These are phyloP conservation scores for Oryza punctata DNA, from an alignment of 176 grass and related monocot species.

Conservation along the genomic window DNA sequence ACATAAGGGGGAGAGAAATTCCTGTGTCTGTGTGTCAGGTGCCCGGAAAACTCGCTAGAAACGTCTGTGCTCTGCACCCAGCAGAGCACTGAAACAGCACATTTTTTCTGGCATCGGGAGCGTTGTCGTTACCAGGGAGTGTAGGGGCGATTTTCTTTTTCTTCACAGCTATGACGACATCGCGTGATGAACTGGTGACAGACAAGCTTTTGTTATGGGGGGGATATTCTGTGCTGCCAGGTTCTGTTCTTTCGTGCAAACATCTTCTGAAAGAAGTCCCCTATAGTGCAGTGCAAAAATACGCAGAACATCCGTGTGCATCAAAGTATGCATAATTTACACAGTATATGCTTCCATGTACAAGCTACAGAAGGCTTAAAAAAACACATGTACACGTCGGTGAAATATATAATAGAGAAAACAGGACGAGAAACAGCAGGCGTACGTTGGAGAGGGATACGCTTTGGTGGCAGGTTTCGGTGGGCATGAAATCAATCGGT, in stretches of 20 bases:
- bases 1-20: neutral
- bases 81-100: neutral
- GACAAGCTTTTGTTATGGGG: neutral
- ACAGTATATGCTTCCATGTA: neutral
- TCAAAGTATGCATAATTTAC: neutral
- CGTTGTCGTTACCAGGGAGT: neutral
- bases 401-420: neutral
- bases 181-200: neutral
- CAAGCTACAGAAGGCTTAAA: neutral
- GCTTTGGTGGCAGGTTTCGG: neutral
- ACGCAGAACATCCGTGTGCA: neutral
- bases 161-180: neutral
- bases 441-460: neutral
- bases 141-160: neutral
- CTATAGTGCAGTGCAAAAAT: no score
- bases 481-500: neutral
- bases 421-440: neutral
- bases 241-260: no score
- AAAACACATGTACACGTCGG: neutral
- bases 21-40: neutral
- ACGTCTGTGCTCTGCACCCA: neutral
- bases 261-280: no score
- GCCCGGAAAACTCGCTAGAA: neutral
- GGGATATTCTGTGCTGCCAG: neutral
- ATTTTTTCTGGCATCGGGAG: neutral